Evolutionary conservation across 2,329 filamentous ascomycete genomes (phyloP).

Genomic region (Colletotrichum acutatum): DNA sequence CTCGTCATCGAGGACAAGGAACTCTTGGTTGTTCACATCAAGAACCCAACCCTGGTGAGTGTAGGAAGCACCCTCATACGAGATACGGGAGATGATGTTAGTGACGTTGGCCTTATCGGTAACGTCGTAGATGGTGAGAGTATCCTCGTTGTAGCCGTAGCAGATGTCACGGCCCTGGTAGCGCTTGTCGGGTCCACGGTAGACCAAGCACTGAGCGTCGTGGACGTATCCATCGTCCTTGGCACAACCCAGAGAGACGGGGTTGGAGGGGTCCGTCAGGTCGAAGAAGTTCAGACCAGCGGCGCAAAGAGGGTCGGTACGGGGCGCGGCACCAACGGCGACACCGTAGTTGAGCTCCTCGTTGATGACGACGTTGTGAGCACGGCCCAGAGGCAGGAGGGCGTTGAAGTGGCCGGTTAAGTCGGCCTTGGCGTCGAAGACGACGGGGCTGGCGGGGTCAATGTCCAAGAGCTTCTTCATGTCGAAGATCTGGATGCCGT

Average conservation of each 20-base stretch:
- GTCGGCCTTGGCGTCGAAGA: constrained; percentile 44
- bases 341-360: constrained; percentile 59
- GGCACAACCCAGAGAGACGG: constrained; percentile 63
- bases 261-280: constrained; percentile 63
- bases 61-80: constrained; percentile 66
- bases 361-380: constrained; percentile 62
- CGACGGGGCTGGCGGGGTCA: constrained; percentile 50
- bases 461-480: constrained; percentile 63
- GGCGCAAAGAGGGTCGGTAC: constrained; percentile 51
- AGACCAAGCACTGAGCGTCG: constrained; percentile 68
- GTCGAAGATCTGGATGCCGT: constrained; percentile 72
- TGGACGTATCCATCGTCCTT: constrained; percentile 68
- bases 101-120: constrained; percentile 57
- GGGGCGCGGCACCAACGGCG: constrained; percentile 55
- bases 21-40: constrained; percentile 55
- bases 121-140: constrained; percentile 64
- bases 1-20: constrained; percentile 64
- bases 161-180: constrained; percentile 64
- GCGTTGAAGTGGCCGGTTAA: constrained; percentile 46
- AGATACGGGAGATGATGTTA: constrained; percentile 61
- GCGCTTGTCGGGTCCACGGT: constrained; percentile 60
- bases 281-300: constrained; percentile 69
- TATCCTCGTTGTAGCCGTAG: constrained; percentile 66
- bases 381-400: constrained; percentile 40
- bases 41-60: constrained; percentile 69